These are phyloP conservation scores for Apophysomyces sp. DNA, from an alignment of 371 early-diverging fungal species.

Conservation along the genomic window DNA sequence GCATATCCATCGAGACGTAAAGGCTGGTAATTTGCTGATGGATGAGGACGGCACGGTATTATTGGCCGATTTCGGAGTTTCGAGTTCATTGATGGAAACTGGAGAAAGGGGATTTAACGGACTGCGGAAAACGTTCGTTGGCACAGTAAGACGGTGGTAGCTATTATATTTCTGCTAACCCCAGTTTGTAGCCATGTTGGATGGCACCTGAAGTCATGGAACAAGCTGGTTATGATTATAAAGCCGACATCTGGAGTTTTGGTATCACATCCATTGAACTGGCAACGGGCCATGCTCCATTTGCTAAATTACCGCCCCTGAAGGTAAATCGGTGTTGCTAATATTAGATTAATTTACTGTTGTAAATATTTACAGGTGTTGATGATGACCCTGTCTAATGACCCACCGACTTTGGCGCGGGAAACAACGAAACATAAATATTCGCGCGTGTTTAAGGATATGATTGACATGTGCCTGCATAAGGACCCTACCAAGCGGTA, in stretches of 20 bases:
- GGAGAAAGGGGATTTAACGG: slow-evolving; percentile 59
- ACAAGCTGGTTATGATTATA: slow-evolving; percentile 72
- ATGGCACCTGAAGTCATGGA: slow-evolving; percentile 80
- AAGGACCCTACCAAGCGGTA: slow-evolving; percentile 84
- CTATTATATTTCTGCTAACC: not conserved
- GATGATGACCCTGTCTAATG: slow-evolving; percentile 89
- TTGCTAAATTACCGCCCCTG: slow-evolving; percentile 80
- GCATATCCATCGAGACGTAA: slow-evolving; percentile 90
- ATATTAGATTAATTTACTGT: not conserved
- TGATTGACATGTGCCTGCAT: slow-evolving; percentile 81
- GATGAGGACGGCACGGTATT: slow-evolving; percentile 79
- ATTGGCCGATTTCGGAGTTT: slow-evolving; percentile 92
- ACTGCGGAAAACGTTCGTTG: slow-evolving; percentile 74
- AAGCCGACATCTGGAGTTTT: slow-evolving; percentile 88
- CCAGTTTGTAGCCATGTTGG: slow-evolving; percentile 63
- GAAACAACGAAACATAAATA: slow-evolving; percentile 75
- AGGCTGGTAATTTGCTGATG: slow-evolving; percentile 86
- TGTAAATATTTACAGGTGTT: slow-evolving; percentile 55
- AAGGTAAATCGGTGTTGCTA: slow-evolving; percentile 41
- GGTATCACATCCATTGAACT: slow-evolving; percentile 85
- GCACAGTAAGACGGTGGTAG: slow-evolving; percentile 31
- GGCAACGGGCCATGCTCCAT: slow-evolving; percentile 85
- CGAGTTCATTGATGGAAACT: slow-evolving; percentile 73
- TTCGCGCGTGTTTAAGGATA: slow-evolving; percentile 77
- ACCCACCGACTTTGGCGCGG: slow-evolving; percentile 85